Evolutionary conservation across 2,329 filamentous ascomycete species (phyloP).

Genomic region (Coleophoma cylindrospora): DNA sequence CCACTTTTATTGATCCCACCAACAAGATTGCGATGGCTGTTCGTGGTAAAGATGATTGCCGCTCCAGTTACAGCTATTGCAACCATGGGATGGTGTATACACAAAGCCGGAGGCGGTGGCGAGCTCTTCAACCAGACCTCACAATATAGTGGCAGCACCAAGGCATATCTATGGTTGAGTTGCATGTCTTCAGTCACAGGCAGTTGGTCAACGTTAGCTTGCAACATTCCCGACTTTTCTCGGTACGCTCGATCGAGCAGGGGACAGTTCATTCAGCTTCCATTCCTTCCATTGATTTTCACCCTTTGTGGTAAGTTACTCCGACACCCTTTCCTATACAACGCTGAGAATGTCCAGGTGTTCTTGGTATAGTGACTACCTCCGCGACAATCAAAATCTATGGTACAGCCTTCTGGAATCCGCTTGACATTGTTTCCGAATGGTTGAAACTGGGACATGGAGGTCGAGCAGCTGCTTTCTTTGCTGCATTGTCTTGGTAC

Average conservation of each 20-base stretch:
- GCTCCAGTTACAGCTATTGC: conserved; percentile 56
- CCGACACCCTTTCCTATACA: background rate
- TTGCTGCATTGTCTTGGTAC: conserved; percentile 47
- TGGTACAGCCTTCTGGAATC: conserved; percentile 45
- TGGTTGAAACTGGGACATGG: conserved; percentile 39
- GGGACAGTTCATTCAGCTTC: conserved; percentile 33
- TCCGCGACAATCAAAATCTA: conserved; percentile 48
- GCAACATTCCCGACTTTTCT: conserved; percentile 30
- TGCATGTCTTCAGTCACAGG: conserved; percentile 26
- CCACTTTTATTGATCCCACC: conserved; percentile 45
- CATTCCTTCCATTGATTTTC: conserved; percentile 23
- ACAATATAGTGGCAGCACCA: conserved; percentile 18
- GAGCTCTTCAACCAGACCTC: conserved; percentile 18
- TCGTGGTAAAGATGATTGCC: conserved; percentile 42
- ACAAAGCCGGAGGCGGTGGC: conserved; percentile 42
- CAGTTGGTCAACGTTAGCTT: conserved; percentile 25
- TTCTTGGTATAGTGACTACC: conserved; percentile 53
- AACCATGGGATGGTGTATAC: conserved; percentile 58
- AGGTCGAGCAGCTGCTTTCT: conserved; percentile 38
- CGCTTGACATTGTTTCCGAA: conserved; percentile 36
- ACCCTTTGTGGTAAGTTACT: conserved; percentile 19
- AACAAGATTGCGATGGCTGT: conserved; percentile 43
- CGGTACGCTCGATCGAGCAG: conserved; percentile 22
- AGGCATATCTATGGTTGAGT: conserved; percentile 21
- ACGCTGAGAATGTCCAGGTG: conserved; percentile 1